Percentiles rank a stretch among this genome's conserved stretches.
phyloP scores from a whole-genome alignment of 345 rosid genomes.

The Eucalyptus globulus region DNA sequence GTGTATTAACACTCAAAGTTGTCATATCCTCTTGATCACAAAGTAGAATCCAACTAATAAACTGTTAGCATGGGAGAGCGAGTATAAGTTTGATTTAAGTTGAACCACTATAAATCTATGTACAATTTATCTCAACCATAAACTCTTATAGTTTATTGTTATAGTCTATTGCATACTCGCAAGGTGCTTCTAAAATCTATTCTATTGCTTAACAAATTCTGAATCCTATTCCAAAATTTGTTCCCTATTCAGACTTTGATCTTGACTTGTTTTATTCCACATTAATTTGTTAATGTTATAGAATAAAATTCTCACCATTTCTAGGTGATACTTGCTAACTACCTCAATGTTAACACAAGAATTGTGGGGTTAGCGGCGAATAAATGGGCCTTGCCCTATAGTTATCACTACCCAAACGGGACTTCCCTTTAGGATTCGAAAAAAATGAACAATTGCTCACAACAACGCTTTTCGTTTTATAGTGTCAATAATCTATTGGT shows the following conservation, averaged over 20 bases:
- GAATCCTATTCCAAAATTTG: no score
- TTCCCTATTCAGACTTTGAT: rapidly evolving
- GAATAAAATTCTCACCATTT: no score
- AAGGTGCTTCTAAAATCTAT: rapidly evolving
- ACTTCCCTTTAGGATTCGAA: not conserved
- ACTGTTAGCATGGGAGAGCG: rapidly evolving
- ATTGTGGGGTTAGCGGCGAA: not conserved
- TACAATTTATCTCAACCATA: no score
- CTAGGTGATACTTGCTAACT: no score
- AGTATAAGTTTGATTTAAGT: rapidly evolving
- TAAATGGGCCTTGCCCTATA: not conserved
- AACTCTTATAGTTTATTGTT: no score
- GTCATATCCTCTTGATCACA: rapidly evolving
- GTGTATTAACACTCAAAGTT: rapidly evolving
- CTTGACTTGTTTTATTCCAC: rapidly evolving
- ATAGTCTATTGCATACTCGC: no score
- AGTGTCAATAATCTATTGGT: not conserved
- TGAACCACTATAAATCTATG: rapidly evolving
- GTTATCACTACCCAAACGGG: not conserved
- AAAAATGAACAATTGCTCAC: not conserved
- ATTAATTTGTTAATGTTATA: no score
- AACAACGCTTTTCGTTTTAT: not conserved
- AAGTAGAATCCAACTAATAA: no score
- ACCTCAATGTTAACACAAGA: not conserved
- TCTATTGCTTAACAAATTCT: no score